A percentile compares a stretch with the other conserved stretches of the same genome.
These are phyloP conservation scores for Leccinum aurantiacum DNA, from an alignment of 768 basidiomycete species.

Conservation along the genomic window DNA sequence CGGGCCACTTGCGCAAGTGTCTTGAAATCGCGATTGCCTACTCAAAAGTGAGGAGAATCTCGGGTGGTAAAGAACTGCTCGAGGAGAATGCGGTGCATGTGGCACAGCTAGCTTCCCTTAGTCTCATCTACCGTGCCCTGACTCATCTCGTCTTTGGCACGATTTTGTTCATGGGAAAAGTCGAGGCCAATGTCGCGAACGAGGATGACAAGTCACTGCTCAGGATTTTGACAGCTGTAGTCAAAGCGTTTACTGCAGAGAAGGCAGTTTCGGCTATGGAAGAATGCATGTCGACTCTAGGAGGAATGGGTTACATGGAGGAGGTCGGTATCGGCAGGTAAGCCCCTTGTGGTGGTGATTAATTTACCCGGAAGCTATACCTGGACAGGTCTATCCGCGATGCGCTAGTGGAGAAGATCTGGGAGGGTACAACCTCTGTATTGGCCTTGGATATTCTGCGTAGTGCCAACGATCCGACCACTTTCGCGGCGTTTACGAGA, in stretches of 20 bases:
- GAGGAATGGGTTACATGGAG: slow-evolving; percentile 83
- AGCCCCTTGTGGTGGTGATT: slow-evolving; percentile 5
- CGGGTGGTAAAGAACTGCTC: slow-evolving; percentile 49
- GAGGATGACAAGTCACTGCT: slow-evolving; percentile 51
- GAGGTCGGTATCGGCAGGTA: slow-evolving; percentile 69
- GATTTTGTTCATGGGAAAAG: slow-evolving; percentile 56
- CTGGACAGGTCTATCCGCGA: slow-evolving; percentile 55
- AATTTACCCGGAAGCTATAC: neutral
- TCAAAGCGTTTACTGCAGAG: slow-evolving; percentile 70
- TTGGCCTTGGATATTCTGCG: slow-evolving; percentile 67
- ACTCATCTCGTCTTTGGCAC: slow-evolving; percentile 63
- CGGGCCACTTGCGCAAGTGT: slow-evolving; percentile 59
- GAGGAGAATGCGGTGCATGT: slow-evolving; percentile 62
- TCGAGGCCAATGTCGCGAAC: slow-evolving; percentile 54
- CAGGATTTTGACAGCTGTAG: slow-evolving; percentile 64
- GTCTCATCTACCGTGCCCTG: slow-evolving; percentile 64
- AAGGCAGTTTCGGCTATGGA: slow-evolving; percentile 64
- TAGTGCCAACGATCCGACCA: slow-evolving; percentile 45
- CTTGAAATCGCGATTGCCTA: slow-evolving; percentile 67
- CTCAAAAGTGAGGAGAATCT: slow-evolving; percentile 57
- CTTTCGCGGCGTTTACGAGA: slow-evolving; percentile 46
- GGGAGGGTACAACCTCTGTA: slow-evolving; percentile 76
- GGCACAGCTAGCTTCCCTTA: slow-evolving; percentile 58
- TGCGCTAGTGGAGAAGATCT: slow-evolving; percentile 74
- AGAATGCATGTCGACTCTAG: slow-evolving; percentile 71